Evolutionary conservation across 1,284 basidiomycete genomes (phyloP), one percentile per base, ranked within the genome.

Genomic region (Exobasidium cylindrosporum): DNA sequence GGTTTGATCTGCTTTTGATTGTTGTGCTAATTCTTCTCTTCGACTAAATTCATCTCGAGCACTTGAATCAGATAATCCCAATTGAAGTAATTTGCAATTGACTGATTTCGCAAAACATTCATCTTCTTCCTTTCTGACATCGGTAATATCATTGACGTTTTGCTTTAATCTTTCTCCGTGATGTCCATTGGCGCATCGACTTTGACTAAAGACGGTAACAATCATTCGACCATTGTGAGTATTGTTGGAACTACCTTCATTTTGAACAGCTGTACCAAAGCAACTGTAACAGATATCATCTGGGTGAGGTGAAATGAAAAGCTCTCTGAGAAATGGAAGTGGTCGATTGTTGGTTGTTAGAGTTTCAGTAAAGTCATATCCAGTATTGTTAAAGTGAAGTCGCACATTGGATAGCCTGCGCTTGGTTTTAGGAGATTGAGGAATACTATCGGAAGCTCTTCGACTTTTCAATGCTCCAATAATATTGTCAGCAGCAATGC

Each of bases 241-340:
- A 11, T 44, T n/a, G 4, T 4, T 4, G 6, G n/a, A 14, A 14
- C 13, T 30, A 35, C 30, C 53, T 55, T 44, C 53, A 17, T 29
- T 55, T 50, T 50, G 47, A 23, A 50, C 47, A 14, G 40, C 53
- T 2, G 53, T 40, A 40, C 53, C 53, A 17, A 43, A 55, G 29
- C 24, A 26, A 28, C 53, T 55, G 28, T 55, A 55, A 28, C 21
- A 21, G 40, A 55, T 55, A 28, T 55, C 53, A 17, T 55, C 53
- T 3, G 53, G 53, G 29, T 55, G 53, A 14, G 53, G 53, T 40
- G 53, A 55, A 35, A 55, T 26, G 53, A 55, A 55, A 14, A 55
- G n/a, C 21, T 31, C 26, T 4, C 26, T 14, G 4, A 50, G 26
- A 3, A 50, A 24, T 23, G 47, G 47, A 13, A 28, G 47, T 50